phyloP scores from a whole-genome alignment of 1,139 yeast genomes.

The Geotrichum candidum region DNA sequence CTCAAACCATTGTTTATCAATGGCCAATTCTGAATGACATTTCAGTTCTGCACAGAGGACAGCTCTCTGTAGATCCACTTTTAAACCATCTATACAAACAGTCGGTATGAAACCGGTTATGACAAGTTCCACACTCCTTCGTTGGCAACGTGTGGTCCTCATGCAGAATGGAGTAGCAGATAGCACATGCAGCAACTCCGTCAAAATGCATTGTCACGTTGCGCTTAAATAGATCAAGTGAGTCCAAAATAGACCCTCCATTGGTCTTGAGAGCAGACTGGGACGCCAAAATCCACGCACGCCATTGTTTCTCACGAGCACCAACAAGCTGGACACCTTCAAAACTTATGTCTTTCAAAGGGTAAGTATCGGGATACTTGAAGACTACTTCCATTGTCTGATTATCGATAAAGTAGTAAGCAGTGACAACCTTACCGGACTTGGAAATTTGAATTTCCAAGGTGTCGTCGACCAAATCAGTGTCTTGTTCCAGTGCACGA shows the following conservation, averaged over 20 bases:
- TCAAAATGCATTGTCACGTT: conserved; percentile 74
- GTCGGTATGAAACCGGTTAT: conserved; percentile 92
- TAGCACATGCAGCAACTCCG: conserved; percentile 95
- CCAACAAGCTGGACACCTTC: conserved; percentile 80
- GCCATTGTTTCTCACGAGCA: conserved; percentile 88
- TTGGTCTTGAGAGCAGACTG: conserved; percentile 36
- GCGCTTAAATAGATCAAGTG: conserved; percentile 72
- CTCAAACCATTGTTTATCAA: not conserved
- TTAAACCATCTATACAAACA: conserved; percentile 97
- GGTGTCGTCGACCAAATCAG: conserved; percentile 46
- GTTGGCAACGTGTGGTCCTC: conserved; percentile 89
- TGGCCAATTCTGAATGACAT: conserved; percentile 35
- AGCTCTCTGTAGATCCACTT: conserved; percentile 83
- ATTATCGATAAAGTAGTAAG: conserved; percentile 77
- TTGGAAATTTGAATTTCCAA: conserved; percentile 58
- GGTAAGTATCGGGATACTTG: conserved; percentile 64
- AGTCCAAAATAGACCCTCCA: conserved; percentile 59
- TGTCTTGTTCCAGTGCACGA: conserved; percentile 33
- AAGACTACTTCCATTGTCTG: conserved; percentile 79
- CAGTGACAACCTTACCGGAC: conserved; percentile 62
- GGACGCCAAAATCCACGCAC: conserved; percentile 89
- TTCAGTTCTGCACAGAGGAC: conserved; percentile 87
- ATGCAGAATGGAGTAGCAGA: conserved; percentile 86
- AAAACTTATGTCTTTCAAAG: conserved; percentile 65
- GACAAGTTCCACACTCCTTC: conserved; percentile 82